Base-by-base conservation (phyloP, 2,329 filamentous ascomycete genomes). In the Pseudopyricularia cyperi region DNA sequence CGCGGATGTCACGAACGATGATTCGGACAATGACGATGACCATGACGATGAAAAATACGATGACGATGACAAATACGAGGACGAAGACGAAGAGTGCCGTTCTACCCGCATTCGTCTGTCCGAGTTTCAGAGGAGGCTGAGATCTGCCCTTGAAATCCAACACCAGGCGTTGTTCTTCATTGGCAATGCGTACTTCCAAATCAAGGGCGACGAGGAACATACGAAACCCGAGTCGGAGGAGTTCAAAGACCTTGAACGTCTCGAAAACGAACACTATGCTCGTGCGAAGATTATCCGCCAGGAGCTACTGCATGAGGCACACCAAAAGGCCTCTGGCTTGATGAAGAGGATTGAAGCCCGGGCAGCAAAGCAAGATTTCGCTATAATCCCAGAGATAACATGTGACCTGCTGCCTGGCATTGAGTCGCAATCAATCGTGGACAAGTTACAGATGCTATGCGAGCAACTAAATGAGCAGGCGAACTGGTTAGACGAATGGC, bases 111-210 rank as follows among this genome's bases (percentile, higher is more conserved):
- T 65, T 0, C 75, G 75, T 17, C 59, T 87, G 24, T 71, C 75
- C 48, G 74, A 80, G 35, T 74, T 77, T 49, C 79, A 82, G 33
- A 79, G 82, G 51, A 77, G 81, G 44, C 71, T 96, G 22, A 82
- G 89, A 9, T 75, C 73, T 19, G 82, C 87, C 2, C 71, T 95
- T 17, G 89, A 95, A 62, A 66, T 94, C 44, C 77, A 91, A 55
- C 91, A 96, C 63, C 82, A 84, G 57, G 88, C 85, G 30, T 74
- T 80, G 1, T 96, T 96, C 68, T 95, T 94, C 62, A 83, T 83
- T 26, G 89, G 84, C 14, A 95, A 89, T 58, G 85, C 83, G 0
- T 83, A 83, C 58, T 96, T 82, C 61, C 88, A 95, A 61, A 85
- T 94, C 55, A 93, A 90, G 61, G 78, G 80, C 1, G 79, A 90